Evolutionary conservation across 169 alveolate genomes (phyloP).

Genomic region (Eimeria falciformis): DNA sequence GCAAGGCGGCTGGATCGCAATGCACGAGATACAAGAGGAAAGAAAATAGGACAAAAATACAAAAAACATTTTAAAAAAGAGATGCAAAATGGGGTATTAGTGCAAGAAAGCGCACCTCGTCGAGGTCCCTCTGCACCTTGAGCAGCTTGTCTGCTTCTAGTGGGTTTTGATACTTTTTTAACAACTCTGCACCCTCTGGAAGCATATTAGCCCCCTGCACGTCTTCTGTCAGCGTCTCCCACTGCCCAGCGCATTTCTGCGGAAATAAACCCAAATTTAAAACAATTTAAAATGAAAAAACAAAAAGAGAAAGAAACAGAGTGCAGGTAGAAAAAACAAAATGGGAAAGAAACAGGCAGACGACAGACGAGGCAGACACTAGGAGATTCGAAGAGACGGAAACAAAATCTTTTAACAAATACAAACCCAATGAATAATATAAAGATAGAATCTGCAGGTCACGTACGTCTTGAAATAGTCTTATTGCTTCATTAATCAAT

Average conservation of each 20-base stretch:
- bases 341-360: too few species aligned
- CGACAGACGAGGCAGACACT: too few species aligned
- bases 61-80: not conserved
- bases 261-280: not conserved
- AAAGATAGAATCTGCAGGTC: not conserved
- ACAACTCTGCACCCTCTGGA: slow-evolving; percentile 87
- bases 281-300: too few species aligned
- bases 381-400: not conserved
- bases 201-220: slow-evolving; percentile 73
- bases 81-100: too few species aligned
- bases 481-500: slow-evolving; percentile 79
- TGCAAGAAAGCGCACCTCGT: slow-evolving; percentile 93
- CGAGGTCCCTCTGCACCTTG: slow-evolving; percentile 93
- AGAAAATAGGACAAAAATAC: not conserved
- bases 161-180: slow-evolving; percentile 94
- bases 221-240: slow-evolving; percentile 68
- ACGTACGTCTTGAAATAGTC: slow-evolving; percentile 72
- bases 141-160: slow-evolving; percentile 94
- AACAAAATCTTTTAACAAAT: not conserved
- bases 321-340: too few species aligned
- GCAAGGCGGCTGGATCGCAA: not conserved
- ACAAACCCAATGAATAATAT: too few species aligned
- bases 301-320: too few species aligned
- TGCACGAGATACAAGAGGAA: not conserved
- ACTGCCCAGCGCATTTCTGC: slow-evolving; percentile 20